Base-by-base conservation (phyloP, 192 early-diverging fungal species). In the Allomyces javanicus region DNA sequence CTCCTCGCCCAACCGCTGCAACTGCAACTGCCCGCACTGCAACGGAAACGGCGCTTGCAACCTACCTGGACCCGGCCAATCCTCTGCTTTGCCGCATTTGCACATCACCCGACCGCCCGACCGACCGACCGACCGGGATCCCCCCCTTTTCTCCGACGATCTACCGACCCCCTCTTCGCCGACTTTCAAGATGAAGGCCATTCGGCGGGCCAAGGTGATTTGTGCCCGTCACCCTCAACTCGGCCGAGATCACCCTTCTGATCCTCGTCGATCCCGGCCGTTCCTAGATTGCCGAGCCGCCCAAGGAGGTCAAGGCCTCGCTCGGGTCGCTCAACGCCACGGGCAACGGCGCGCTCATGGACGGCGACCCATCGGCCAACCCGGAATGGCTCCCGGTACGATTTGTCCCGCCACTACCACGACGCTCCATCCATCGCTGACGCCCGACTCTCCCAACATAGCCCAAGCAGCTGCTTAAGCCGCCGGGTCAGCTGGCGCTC, bases 401-500 rank as follows among this genome's bases (percentile, higher is more conserved):
- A 33, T 50, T 10, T 21, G 45, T 22, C 62, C 19, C 25, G 64
- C 7, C n/a, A 24, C 9, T 9, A 55, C 26, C 26, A 4, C 26
- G 4, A n/a, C n/a, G 1, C 26, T 4, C 26, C 1, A 22, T 63
- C 63, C 26, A 24, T 25, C 21, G 65, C 40, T 67, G 44, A 44
- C 50, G 50, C 50, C 2, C 26, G 0, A 7, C 7, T 10, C 23
- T 62, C n/a, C 40, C 27, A 26, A 64, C 10, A 1, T 63, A 83
- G 80, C 78, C 81, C 12, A 84, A 84, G 78, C 79, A 77, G 14
- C 71, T 84, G 25, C 69, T 83, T 24, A 83, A 83, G 66, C 83
- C 83, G 3, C 74, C 76, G 14, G 75, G 75, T 3, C 83, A 84
- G 67, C 70, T 78, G 9, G 71, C 75, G 64, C 70, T 84, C 17